Evolutionary conservation across 176 grass and related monocot species (phyloP), one percentile per base, ranked within the genome.

Genomic region (Oropetium thomaeum): DNA sequence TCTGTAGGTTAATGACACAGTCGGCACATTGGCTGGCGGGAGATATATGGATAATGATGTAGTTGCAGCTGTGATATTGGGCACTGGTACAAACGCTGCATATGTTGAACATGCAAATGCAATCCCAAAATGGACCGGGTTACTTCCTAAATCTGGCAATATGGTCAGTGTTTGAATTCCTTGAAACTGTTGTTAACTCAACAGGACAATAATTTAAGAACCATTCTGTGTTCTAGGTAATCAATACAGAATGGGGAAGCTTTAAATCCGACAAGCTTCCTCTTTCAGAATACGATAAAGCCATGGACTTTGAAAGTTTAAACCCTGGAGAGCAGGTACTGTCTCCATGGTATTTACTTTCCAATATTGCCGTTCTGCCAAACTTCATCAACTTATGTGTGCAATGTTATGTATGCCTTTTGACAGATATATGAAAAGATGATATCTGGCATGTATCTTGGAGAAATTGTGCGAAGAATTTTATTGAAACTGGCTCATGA

Each of bases 401-500:
- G 43, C 27, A 69, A 55, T 28, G 77, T 77, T 70, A 3, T 62
- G 35, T 45, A 34, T 58, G 19, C 19, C 25, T 66, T 65, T 9
- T 10, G 14, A 61, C 75, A 97, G 95, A 93, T 97, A 85, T 97
- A 85, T 61, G 95, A 97, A 71, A 97, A 97, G 76, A 77, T 93
- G 81, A 93, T 97, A 77, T 97, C 95, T 44, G 91, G 91, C 25
- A 88, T 97, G 86, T 97, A 97, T 79, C 85, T 97, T 48, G 95
- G 95, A 63, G 95, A 97, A 59, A 61, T 97, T 68, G 77, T 94
- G 37, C 82, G 94, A 70, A 97, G 91, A 84, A 90, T 92, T 33
- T 85, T 97, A 27, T 61, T 97, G 54, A 94, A 83, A 74, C 74
- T 94, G 45, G 91, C 91, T 69, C 76, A 84, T 71, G 85, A 88